Base-by-base conservation (phyloP, 2,329 filamentous ascomycete species). In the Calonectria henricotiae region DNA sequence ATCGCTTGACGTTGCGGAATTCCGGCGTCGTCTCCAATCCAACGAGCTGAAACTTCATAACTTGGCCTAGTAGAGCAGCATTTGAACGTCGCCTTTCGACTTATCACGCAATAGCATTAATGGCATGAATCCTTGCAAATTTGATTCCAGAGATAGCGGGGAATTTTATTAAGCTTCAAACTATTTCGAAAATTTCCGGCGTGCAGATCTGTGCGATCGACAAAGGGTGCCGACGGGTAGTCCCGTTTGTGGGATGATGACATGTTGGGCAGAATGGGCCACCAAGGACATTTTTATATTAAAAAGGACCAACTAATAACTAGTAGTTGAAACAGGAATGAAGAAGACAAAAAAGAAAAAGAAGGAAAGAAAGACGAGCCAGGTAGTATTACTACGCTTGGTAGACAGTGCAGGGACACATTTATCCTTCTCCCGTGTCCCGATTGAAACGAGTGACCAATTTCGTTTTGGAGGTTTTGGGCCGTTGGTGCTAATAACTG, bases 1-100 rank as follows among this genome's bases (percentile, higher is more conserved):
- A 69, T 69, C 43, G 32, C 41, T 61, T 49, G 43, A 62, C 39
- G 11, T 35, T 49, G 32, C 25, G 54, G 20, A 66, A 13, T 12
- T 23, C 27, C 39, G 32, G 8, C 39, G 13, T 39, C 30, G 23
- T 43, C 37, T 43, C 55, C 23, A 60, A 60, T 60, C 27, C 54
- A 60, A 37, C 51, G n/a, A n/a, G n/a, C 32, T 20, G n/a, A 11
- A 47, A 13, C 51, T 11, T 37, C 20, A 4, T 37, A 37, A 13
- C 41, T 20, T n/a, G 30, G 11, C 13, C 9, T 54, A 43, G 8
- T 30, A 7, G 7, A 4, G 27, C 27, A 30, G 27, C 7, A 30
- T 30, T 30, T 30, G 27, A 30, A 30, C 4, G 7, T 7, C 27
- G 27, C 27, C 27, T 30, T 30, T 30, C 27, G 27, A 7, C 27